Base-by-base conservation (phyloP, 2,329 filamentous ascomycete genomes). In the Pseudogymnoascus sp. region DNA sequence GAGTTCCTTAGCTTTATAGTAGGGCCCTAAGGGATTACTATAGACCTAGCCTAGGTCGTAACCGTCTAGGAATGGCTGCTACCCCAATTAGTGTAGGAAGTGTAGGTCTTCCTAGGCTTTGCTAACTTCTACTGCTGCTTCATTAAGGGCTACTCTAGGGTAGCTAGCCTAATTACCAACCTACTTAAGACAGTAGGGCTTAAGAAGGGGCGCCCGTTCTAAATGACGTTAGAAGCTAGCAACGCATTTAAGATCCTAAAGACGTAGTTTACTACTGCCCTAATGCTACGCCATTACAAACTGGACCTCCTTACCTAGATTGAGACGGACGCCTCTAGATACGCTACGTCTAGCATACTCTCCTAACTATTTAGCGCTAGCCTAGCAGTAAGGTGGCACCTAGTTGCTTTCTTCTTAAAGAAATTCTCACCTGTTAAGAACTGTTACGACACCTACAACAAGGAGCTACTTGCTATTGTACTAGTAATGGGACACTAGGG, bases 111-210 rank as follows among this genome's bases (percentile, higher is more conserved):
- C n/a, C n/a, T n/a, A n/a, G n/a, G n/a, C n/a, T n/a, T n/a, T n/a
- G n/a, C n/a, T n/a, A n/a, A n/a, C n/a, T 31, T 31, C 74, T 75
- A 75, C 59, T 8, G 63, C 49, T 46, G 66, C n/a, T 76, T 75
- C 64, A 72, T 75, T 9, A 59, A 65, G 9, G 42, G 56, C 3
- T 76, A 70, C 59, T 68, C 64, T 3, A 16, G 46, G 6, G 65
- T 73, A 2, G 64, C 60, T 3, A 5, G 37, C 2, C 14, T 8
- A 1, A 38, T 38, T 2, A 16, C 14, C 5, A 16, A 38, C 37
- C 14, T 38, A 2, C 37, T 38, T n/a, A 38, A 38, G 6, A 38
- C 37, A n/a, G 6, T 37, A 37, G 36, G 12, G 12, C 25, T 5
- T 28, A 28, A 28, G 25, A 28, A 28, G 25, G 25, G 25, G 25